Evolutionary conservation across 192 early-diverging fungal species (phyloP).

Genomic region (Phycomyces nitens): DNA sequence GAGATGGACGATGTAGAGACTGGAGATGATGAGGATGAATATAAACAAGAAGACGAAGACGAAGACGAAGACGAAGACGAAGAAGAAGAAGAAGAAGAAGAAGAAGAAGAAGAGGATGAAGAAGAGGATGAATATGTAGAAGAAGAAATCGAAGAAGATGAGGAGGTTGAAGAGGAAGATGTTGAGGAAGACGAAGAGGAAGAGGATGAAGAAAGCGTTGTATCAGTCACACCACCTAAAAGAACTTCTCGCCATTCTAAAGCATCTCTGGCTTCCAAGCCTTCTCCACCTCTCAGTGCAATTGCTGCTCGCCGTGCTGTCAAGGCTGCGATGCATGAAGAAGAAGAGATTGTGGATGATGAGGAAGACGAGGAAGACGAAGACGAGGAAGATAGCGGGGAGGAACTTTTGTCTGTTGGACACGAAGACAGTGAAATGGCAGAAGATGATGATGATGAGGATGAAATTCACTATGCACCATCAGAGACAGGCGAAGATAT

Average conservation of each 20-base stretch:
- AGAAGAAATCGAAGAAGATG: no score
- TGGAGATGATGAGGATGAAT: background rate
- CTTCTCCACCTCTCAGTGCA: background rate
- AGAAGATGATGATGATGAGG: conserved; percentile 23
- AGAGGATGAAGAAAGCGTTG: no score
- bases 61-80: no score
- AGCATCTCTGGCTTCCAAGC: no score
- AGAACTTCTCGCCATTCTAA: no score
- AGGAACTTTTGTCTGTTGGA: background rate
- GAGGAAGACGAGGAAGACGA: background rate
- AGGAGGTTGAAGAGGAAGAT: no score
- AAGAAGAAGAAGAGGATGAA: no score
- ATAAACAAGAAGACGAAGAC: background rate
- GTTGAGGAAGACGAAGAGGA: no score
- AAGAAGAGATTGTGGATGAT: background rate
- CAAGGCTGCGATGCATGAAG: background rate
- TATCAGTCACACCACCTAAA: no score
- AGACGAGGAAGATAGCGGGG: background rate
- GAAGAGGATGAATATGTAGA: no score
- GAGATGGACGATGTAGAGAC: background rate
- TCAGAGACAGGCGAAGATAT: background rate
- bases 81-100: no score
- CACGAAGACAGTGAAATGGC: background rate
- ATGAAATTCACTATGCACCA: background rate
- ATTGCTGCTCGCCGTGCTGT: background rate